phyloP scores from a whole-genome alignment of 1,284 basidiomycete genomes.

The Cystobasidium slooffiae region DNA sequence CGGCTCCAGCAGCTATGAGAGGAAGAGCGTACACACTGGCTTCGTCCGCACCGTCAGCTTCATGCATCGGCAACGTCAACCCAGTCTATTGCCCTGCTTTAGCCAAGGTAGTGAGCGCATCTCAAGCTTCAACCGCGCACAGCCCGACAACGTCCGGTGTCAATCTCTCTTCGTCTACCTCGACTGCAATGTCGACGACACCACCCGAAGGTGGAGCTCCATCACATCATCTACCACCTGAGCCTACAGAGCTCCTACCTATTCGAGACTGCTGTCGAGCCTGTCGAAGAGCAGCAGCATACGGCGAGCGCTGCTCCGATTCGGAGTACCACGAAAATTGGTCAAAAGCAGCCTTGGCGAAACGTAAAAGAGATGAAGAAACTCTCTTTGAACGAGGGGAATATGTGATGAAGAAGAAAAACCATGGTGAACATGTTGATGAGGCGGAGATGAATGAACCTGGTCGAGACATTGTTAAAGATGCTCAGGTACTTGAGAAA shows the following conservation, averaged over 20 bases:
- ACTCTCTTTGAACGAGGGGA: conserved; percentile 28
- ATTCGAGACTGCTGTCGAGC: conserved; percentile 31
- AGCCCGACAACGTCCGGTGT: neutral
- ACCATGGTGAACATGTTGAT: neutral
- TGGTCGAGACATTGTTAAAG: conserved; percentile 3
- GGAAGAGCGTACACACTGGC: conserved; percentile 12
- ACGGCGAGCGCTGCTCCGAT: conserved; percentile 9
- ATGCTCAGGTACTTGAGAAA: neutral
- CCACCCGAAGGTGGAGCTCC: neutral
- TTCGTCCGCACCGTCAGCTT: conserved; percentile 8
- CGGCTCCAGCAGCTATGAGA: neutral
- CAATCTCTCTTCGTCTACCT: neutral
- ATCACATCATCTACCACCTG: neutral
- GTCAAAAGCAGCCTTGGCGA: conserved; percentile 22
- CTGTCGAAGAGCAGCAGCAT: conserved; percentile 19
- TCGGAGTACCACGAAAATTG: conserved; percentile 27
- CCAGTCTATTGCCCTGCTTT: conserved; percentile 40
- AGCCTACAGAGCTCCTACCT: conserved; percentile 21
- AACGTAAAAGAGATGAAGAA: conserved; percentile 37
- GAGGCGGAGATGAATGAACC: conserved; percentile 1
- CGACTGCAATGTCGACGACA: neutral
- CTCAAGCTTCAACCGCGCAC: neutral
- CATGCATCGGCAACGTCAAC: conserved; percentile 4
- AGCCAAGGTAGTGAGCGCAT: conserved; percentile 8
- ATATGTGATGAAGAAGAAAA: neutral